Conservation (phyloP, 257 asterid genomes). For the Capsicum pubescens region DNA sequence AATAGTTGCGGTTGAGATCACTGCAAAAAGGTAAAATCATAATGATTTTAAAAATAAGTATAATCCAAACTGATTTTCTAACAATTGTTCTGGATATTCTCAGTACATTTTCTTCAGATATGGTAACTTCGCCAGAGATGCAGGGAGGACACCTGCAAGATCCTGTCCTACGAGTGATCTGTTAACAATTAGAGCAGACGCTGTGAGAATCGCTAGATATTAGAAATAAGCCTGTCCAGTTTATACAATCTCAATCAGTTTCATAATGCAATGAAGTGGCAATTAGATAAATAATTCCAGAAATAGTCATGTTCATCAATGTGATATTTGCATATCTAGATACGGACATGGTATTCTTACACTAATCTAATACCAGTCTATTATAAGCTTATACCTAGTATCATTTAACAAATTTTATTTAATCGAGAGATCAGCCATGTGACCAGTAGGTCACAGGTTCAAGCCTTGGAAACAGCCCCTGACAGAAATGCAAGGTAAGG, state of each 20-base stretch:
- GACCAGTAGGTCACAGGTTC: too few relatives aligned
- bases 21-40: conserved; percentile 41
- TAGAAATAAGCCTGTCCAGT: background rate
- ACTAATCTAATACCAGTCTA: background rate
- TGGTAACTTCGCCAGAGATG: conserved; percentile 59
- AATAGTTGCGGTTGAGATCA: conserved; percentile 59
- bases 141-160: conserved; percentile 66
- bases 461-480: too few relatives aligned
- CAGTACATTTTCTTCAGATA: conserved; percentile 51
- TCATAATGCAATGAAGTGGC: background rate
- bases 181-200: conserved; percentile 31
- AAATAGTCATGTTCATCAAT: background rate
- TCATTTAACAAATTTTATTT: background rate
- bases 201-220: background rate
- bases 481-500: too few relatives aligned
- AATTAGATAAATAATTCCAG: background rate
- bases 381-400: background rate
- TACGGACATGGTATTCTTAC: background rate
- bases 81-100: background rate
- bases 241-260: background rate
- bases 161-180: conserved; percentile 60
- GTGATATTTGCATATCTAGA: background rate
- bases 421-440: background rate
- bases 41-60: background rate
- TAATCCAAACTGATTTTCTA: background rate